Conservation (phyloP, 306 rosid genomes). For the Potentilla sterilis region DNA sequence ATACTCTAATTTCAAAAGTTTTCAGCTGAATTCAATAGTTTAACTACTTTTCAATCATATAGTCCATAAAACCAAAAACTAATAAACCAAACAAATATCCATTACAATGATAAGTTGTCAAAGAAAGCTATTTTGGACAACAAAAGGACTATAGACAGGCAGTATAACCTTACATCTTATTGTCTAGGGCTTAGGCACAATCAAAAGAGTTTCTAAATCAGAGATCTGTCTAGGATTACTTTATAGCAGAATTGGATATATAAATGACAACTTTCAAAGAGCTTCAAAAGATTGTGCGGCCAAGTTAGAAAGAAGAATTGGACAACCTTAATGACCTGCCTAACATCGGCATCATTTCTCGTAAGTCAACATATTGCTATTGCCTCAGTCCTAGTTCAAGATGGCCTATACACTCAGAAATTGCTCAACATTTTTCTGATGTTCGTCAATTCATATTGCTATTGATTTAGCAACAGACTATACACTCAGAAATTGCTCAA, state of each 20-base stretch:
- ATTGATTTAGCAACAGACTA: too few species aligned
- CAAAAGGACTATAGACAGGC: not conserved
- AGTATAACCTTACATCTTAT: not conserved
- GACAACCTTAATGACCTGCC: not conserved
- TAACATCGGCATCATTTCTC: conserved; percentile 6
- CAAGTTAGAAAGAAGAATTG: not conserved
- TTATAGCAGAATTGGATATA: not conserved
- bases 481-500: too few species aligned
- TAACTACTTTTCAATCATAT: not conserved
- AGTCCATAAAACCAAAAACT: not conserved
- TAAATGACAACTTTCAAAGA: not conserved
- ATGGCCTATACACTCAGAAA: too few species aligned
- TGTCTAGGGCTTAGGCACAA: too few species aligned
- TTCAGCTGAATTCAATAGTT: not conserved
- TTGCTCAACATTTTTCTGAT: too few species aligned
- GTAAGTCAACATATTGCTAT: too few species aligned
- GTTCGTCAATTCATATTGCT: too few species aligned
- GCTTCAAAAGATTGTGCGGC: not conserved
- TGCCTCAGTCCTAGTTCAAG: too few species aligned
- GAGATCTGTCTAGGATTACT: not conserved
- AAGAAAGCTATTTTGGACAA: not conserved
- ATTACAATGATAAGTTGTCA: not conserved
- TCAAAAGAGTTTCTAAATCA: conserved; percentile 1
- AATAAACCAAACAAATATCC: not conserved
- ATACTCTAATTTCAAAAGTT: not conserved